Evolutionary conservation across 1,139 yeast species (phyloP).

Genomic region (Suhomyces terraborum): DNA sequence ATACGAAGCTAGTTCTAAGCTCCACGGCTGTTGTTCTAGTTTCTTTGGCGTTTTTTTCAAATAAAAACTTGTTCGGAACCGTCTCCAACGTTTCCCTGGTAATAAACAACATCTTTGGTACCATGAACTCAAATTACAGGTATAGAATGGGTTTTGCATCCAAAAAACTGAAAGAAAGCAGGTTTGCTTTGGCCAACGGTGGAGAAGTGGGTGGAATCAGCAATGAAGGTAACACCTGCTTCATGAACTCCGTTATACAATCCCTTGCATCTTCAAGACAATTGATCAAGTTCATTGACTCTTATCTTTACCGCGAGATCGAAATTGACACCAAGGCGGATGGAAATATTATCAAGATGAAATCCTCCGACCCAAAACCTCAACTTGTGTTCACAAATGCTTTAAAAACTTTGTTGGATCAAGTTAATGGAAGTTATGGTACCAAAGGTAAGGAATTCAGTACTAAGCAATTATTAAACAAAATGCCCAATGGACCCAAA

Average conservation of each 20-base stretch:
- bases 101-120: constrained; percentile 10
- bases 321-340: constrained; percentile 20
- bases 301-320: constrained; percentile 36
- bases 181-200: constrained; percentile 54
- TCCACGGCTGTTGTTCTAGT: constrained; percentile 14
- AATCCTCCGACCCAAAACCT: constrained; percentile 34
- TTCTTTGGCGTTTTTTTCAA: constrained; percentile 9
- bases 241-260: constrained; percentile 89
- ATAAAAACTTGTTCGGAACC: background rate
- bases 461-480: constrained; percentile 62
- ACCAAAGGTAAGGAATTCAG: constrained; percentile 59
- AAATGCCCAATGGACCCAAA: constrained; percentile 79
- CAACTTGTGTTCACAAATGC: constrained; percentile 54
- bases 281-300: constrained; percentile 57
- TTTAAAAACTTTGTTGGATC: constrained; percentile 50
- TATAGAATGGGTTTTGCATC: constrained; percentile 16
- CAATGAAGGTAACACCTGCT: constrained; percentile 92
- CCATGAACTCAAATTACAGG: constrained; percentile 17
- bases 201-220: constrained; percentile 81
- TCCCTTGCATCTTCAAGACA: constrained; percentile 75
- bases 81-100: constrained; percentile 10
- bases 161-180: constrained; percentile 28
- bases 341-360: constrained; percentile 27
- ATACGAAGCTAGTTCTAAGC: constrained; percentile 7
- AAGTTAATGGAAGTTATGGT: constrained; percentile 61